Conservation (phyloP, 148 eudicot species). For the Beta vulgaris region DNA sequence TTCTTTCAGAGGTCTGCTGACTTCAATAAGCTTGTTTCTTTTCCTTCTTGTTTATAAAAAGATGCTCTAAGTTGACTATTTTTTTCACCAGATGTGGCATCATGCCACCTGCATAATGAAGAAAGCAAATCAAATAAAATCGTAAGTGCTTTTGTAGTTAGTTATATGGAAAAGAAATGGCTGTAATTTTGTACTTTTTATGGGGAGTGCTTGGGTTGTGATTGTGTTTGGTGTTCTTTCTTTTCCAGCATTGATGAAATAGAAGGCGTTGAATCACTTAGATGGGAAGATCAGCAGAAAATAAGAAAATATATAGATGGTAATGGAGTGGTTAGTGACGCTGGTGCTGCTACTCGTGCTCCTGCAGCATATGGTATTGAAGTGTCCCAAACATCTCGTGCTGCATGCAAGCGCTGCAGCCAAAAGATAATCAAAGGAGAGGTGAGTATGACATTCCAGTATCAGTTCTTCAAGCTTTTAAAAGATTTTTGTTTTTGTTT, state of each 20-base stretch:
- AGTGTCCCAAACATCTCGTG: constrained; percentile 78
- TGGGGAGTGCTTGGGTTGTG: constrained; percentile 5
- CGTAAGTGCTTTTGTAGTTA: constrained; percentile 42
- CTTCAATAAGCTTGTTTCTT: background rate
- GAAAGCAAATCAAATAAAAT: constrained; percentile 85
- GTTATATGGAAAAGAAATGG: constrained; percentile 3
- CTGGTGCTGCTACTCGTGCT: constrained; percentile 29
- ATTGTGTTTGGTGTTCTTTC: constrained; percentile 11
- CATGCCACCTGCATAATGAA: constrained; percentile 78
- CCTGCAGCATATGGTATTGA: constrained; percentile 58
- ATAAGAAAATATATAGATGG: constrained; percentile 69
- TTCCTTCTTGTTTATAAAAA: background rate
- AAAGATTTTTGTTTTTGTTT: background rate
- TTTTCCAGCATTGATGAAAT: constrained; percentile 67
- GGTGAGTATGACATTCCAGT: constrained; percentile 37
- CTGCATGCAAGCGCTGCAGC: constrained; percentile 70
- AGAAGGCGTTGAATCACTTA: constrained; percentile 81
- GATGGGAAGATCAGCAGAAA: constrained; percentile 97
- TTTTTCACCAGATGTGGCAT: constrained; percentile 80
- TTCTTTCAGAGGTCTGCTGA: background rate
- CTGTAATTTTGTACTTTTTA: background rate
- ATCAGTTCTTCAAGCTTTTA: background rate
- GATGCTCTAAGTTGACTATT: constrained; percentile 20
- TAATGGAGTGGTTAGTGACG: constrained; percentile 35
- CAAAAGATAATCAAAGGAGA: constrained; percentile 89